Evolutionary conservation across 2,329 filamentous ascomycete genomes (phyloP).

Genomic region (Chaetomiaceae sp.): DNA sequence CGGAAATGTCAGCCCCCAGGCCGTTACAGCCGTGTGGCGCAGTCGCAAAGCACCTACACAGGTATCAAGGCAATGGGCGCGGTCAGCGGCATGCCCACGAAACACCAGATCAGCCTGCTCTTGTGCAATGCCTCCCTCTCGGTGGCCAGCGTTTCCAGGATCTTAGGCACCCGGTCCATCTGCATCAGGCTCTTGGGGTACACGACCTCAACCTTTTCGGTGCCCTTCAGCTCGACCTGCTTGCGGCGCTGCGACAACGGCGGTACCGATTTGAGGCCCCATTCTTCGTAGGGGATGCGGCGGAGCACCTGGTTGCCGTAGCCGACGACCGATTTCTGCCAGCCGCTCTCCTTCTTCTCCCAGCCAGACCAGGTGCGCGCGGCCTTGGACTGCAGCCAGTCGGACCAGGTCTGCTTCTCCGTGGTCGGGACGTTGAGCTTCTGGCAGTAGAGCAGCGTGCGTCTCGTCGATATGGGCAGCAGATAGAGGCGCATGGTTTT

Average conservation of each 20-base stretch:
- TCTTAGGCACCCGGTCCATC: conserved; percentile 52
- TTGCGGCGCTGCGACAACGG: conserved; percentile 64
- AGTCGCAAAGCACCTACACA: conserved; percentile 66
- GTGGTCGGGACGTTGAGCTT: conserved; percentile 54
- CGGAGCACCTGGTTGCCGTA: conserved; percentile 83
- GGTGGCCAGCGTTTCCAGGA: conserved; percentile 67
- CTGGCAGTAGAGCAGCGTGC: conserved; percentile 89
- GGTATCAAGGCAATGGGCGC: conserved; percentile 79
- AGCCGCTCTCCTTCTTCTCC: conserved; percentile 77
- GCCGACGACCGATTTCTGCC: conserved; percentile 80
- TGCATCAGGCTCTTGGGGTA: conserved; percentile 70
- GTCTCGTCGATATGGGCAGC: conserved; percentile 83
- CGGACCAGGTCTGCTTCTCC: conserved; percentile 51
- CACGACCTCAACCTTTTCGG: conserved; percentile 63
- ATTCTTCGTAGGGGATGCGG: conserved; percentile 93
- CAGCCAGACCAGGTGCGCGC: conserved; percentile 75
- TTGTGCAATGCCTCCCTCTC: conserved; percentile 76
- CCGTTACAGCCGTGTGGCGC: too few relatives aligned
- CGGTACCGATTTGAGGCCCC: conserved; percentile 92
- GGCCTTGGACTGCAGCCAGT: conserved; percentile 65
- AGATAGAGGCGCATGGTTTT: conserved; percentile 86
- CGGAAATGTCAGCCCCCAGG: too few relatives aligned
- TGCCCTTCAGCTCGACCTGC: conserved; percentile 55
- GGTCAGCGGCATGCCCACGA: conserved; percentile 75
- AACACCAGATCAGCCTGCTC: conserved; percentile 70